Base-by-base conservation (phyloP, 2,329 filamentous ascomycete species). In the Atkinsonella texensis region DNA sequence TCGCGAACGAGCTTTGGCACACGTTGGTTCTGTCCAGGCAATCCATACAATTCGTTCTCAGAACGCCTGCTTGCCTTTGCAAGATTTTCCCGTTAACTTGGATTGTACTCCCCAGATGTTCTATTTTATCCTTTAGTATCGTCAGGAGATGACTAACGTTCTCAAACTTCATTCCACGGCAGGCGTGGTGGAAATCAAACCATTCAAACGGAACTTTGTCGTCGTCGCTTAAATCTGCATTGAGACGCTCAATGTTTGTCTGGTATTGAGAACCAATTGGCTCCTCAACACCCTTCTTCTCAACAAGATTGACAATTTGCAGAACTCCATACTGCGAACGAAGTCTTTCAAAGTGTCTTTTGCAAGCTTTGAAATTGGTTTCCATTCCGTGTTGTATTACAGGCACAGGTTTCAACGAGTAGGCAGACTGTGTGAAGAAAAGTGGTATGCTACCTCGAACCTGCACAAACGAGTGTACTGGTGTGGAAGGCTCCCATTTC, bases 21-120 rank as follows among this genome's bases (percentile, higher is more conserved):
- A 98, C 90, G 59, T 97, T 97, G 2, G 93, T 98, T 20, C 93
- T 81, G 65, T 98, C 93, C 10, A 98, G 73, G 60, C 93, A 98
- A 63, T 98, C 93, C 93, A 98, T 97, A 67, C 93, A 98, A 63
- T 98, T 98, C 1, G 89, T 96, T 52, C 93, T 79, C n/a, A 97
- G 66, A 7, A 95, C 80, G 1, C 90, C 90, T 28, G 71, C 74
- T 64, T 96, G 90, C 46, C 64, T 70, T 4, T 63, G 59, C 15
- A 68, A 58, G 13, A 77, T 53, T 32, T 67, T 62, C 2, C 73
- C 75, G 17, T 71, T 67, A 12, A 67, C 60, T 50, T 75, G 70
- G 2, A 87, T 77, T 0, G 85, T 89, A 70, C 87, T 89, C 1
- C 87, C 84, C 45, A 85, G 80, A 4, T 75, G 72, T 43, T 85